Base-by-base conservation (phyloP, 192 early-diverging fungal species). In the Funneliformis geosporum region DNA sequence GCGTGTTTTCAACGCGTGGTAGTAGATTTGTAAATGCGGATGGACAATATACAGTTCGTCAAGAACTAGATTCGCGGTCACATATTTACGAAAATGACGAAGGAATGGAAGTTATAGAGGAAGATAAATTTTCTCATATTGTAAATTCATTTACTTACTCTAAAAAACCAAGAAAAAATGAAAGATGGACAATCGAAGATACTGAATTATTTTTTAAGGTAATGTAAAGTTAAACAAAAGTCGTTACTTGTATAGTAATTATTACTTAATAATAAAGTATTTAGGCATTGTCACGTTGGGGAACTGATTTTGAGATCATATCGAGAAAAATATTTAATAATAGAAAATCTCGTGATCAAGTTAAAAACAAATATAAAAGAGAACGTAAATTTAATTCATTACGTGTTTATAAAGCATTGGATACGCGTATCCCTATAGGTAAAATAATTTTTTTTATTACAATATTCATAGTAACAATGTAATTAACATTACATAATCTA, bases 241-340 rank as follows among this genome's bases (percentile, higher is more conserved):
- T 21, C 4, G 40, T 61, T 21, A 23, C 7, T 9, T 76, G 39
- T 2, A 40, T 10, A 1, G 5, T 66, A 27, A 76, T 28, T 78
- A 12, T 38, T 23, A n/a, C n/a, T 64, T 55, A 39, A 11, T 25
- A 40, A 33, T 16, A 46, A n/a, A n/a, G n/a, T n/a, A n/a, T n/a
- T n/a, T 74, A 86, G 85, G 83, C 80, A 16, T 46, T 86, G 5
- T 79, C 85, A 39, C 82, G 81, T 72, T 86, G 85, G 85, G 85
- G 85, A n/a, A 86, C 85, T 16, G 85, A 86, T 67, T 86, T 86
- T 71, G 83, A 81, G 5, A 86, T 86, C 28, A 86, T 86, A 16
- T 80, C 76, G 16, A 76, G 75, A 74, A 68, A 61, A n/a, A 27
- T 81, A 42, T 86, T 86, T 62, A 72, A 75, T 16, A 73, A 50